phyloP scores from a whole-genome alignment of 2,329 filamentous ascomycete genomes.

The Neocatenulostroma microsporum region DNA sequence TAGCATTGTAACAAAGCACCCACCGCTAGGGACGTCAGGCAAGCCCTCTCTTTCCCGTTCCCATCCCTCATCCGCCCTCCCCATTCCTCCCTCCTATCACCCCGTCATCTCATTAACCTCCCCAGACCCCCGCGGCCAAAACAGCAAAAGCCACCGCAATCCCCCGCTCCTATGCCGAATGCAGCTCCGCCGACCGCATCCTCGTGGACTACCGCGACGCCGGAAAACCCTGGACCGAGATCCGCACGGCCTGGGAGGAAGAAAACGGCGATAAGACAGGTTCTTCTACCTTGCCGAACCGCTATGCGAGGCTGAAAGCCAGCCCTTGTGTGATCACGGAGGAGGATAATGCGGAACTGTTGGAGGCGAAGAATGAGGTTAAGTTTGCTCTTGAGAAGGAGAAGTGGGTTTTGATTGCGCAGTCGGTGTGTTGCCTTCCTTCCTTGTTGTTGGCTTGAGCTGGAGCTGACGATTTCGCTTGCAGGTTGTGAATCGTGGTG shows the following conservation, averaged over 20 bases:
- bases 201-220: constrained; percentile 23
- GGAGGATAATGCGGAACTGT: constrained; percentile 29
- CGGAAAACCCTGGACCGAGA: constrained; percentile 21
- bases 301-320: constrained; percentile 33
- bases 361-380: constrained; percentile 32
- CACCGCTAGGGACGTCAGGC: too few relatives aligned
- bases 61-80: too few relatives aligned
- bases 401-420: constrained; percentile 34
- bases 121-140: too few relatives aligned
- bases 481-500: too few relatives aligned
- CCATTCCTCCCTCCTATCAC: too few relatives aligned
- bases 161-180: constrained; percentile 20
- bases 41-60: too few relatives aligned
- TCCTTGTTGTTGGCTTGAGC: too few relatives aligned
- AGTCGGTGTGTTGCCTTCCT: too few relatives aligned
- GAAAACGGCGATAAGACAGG: constrained; percentile 29
- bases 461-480: too few relatives aligned
- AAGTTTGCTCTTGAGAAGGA: constrained; percentile 33
- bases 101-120: too few relatives aligned
- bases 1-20: constrained; percentile 33
- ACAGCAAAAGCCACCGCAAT: too few relatives aligned
- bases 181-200: constrained; percentile 21
- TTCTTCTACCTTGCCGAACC: constrained; percentile 32
- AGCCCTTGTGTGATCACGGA: constrained; percentile 32
- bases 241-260: constrained; percentile 20